These are phyloP conservation scores for Trichomonascaceae sp. DNA, from an alignment of 1,139 yeast genomes.

Conservation along the genomic window DNA sequence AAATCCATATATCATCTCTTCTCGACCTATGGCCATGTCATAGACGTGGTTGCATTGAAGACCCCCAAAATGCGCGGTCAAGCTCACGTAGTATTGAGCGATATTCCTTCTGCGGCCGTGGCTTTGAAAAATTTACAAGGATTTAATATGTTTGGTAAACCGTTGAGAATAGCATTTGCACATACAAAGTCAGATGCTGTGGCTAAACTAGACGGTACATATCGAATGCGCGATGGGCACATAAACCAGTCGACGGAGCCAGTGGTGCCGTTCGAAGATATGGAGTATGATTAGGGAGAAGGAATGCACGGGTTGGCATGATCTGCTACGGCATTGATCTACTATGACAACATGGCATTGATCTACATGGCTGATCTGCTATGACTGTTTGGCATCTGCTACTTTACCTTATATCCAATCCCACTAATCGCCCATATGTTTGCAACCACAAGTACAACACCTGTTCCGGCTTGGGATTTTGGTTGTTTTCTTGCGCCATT, in stretches of 20 bases:
- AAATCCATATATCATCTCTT: conserved; percentile 56
- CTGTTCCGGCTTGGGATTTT: neutral
- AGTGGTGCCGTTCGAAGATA: conserved; percentile 17
- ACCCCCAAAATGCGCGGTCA: conserved; percentile 61
- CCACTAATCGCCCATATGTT: conserved; percentile 23
- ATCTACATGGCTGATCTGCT: neutral
- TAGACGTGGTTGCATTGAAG: conserved; percentile 47
- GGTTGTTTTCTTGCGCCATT: neutral
- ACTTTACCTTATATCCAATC: conserved; percentile 10
- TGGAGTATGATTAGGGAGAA: conserved; percentile 2
- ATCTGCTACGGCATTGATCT: too few relatives aligned
- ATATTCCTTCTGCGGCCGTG: conserved; percentile 43
- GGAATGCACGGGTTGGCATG: too few relatives aligned
- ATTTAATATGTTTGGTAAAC: conserved; percentile 51
- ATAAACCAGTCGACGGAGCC: conserved; percentile 16
- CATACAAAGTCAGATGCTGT: conserved; percentile 30
- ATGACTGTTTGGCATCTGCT: neutral
- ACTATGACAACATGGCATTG: too few relatives aligned
- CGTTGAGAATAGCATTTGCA: conserved; percentile 46
- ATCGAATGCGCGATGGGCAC: conserved; percentile 18
- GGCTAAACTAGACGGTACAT: conserved; percentile 31
- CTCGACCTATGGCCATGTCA: conserved; percentile 61
- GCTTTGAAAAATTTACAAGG: conserved; percentile 51
- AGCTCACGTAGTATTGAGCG: conserved; percentile 61
- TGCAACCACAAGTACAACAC: conserved; percentile 23